Conservation (phyloP, 768 basidiomycete species). For the Lanmaoa pseudosensibilis region DNA sequence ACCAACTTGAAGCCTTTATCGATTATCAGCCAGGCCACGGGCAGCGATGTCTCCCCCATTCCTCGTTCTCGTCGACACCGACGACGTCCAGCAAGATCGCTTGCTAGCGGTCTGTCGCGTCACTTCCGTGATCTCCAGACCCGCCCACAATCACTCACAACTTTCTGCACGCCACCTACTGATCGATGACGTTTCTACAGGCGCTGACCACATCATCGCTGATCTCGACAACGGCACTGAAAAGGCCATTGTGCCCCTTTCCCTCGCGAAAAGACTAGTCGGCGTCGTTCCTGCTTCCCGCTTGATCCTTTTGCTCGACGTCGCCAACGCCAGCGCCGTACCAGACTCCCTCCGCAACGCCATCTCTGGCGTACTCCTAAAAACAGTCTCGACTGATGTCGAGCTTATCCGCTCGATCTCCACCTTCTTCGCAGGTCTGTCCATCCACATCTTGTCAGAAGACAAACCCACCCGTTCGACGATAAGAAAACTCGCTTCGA, state of each 20-base stretch:
- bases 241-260: conserved; percentile 73
- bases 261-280: conserved; percentile 66
- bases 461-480: conserved; percentile 54
- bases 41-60: conserved; percentile 40
- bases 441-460: conserved; percentile 61
- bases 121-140: conserved; percentile 67
- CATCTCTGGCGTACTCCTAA: conserved; percentile 79
- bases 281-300: conserved; percentile 69
- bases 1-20: neutral
- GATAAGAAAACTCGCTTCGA: conserved; percentile 59
- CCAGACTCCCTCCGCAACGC: conserved; percentile 71
- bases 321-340: conserved; percentile 69
- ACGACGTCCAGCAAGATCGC: conserved; percentile 45
- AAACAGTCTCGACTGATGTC: conserved; percentile 66
- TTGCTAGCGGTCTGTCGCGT: conserved; percentile 66
- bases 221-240: conserved; percentile 78
- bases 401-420: conserved; percentile 79
- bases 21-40: neutral
- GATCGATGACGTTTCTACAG: conserved; percentile 48
- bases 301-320: conserved; percentile 74
- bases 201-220: conserved; percentile 55
- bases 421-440: conserved; percentile 63
- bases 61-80: conserved; percentile 56
- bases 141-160: conserved; percentile 31
- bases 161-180: conserved; percentile 49